Conservation (phyloP, 306 rosid species). For the Gillenia trifoliata region DNA sequence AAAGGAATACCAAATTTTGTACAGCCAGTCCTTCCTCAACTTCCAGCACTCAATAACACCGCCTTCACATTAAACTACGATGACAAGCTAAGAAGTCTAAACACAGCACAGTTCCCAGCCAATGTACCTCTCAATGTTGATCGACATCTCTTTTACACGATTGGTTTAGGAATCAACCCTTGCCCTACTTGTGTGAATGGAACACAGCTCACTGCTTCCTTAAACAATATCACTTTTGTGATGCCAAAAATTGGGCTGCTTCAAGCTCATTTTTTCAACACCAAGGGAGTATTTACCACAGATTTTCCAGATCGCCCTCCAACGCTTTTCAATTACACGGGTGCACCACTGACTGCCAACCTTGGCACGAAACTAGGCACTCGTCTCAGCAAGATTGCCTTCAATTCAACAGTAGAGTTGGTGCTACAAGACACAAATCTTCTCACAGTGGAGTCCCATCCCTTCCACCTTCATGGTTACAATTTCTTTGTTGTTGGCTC, state of each 20-base stretch:
- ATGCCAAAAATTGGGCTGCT: slow-evolving; percentile 34
- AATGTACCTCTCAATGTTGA: slow-evolving; percentile 29
- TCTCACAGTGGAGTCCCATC: slow-evolving; percentile 34
- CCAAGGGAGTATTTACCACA: slow-evolving; percentile 27
- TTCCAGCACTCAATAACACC: slow-evolving; percentile 27
- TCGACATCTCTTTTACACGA: slow-evolving; percentile 24
- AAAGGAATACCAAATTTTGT: slow-evolving; percentile 29
- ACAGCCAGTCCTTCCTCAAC: slow-evolving; percentile 19
- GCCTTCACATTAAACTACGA: slow-evolving; percentile 15
- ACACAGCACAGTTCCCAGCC: slow-evolving; percentile 26
- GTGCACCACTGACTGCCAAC: slow-evolving; percentile 30
- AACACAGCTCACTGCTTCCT: slow-evolving; percentile 26
- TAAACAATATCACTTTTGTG: slow-evolving; percentile 31
- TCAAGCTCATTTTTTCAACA: slow-evolving; percentile 34
- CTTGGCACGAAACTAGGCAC: slow-evolving; percentile 30
- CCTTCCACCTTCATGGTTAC: slow-evolving; percentile 36
- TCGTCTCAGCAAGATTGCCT: slow-evolving; percentile 25
- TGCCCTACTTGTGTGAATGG: slow-evolving; percentile 27
- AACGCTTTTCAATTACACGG: slow-evolving; percentile 28
- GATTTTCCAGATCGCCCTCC: slow-evolving; percentile 36
- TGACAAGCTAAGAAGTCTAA: slow-evolving; percentile 16
- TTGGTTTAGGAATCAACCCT: slow-evolving; percentile 25
- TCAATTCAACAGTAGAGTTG: slow-evolving; percentile 30
- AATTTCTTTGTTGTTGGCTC: slow-evolving; percentile 34
- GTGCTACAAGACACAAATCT: slow-evolving; percentile 36